Evolutionary conservation across 345 rosid species (phyloP).

Genomic region (Hibiscus mutabilis): DNA sequence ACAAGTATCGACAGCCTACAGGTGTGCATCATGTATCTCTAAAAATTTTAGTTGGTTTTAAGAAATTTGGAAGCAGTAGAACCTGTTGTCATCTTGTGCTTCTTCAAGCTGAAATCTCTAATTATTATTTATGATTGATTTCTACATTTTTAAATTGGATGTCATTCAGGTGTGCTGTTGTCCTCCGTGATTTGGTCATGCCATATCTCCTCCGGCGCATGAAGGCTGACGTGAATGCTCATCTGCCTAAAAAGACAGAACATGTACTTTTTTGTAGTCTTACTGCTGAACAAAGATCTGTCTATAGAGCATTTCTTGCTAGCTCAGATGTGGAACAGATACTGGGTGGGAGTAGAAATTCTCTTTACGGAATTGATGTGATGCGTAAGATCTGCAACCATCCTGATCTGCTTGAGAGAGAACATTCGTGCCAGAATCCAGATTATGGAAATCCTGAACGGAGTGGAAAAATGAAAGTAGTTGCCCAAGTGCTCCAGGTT

Average conservation of each 20-base stretch:
- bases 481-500: conserved; percentile 72
- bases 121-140: not conserved
- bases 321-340: conserved; percentile 95
- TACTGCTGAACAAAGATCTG: conserved; percentile 73
- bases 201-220: conserved; percentile 97
- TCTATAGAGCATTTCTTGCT: conserved; percentile 93
- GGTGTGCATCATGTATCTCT: conserved; percentile 34
- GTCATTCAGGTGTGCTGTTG: conserved; percentile 82
- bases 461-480: conserved; percentile 92
- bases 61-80: not conserved
- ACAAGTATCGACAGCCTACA: conserved; percentile 96
- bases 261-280: conserved; percentile 97
- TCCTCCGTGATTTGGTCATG: conserved; percentile 93
- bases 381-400: conserved; percentile 99
- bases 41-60: conserved; percentile 8
- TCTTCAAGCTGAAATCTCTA: not conserved
- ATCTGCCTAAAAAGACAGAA: conserved; percentile 86
- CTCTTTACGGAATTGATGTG: conserved; percentile 93
- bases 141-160: conserved; percentile 16
- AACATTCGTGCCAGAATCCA: conserved; percentile 61
- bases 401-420: conserved; percentile 96
- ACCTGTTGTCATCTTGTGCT: not conserved
- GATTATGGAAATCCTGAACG: conserved; percentile 93
- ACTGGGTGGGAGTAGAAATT: conserved; percentile 67
- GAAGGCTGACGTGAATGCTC: conserved; percentile 85